A percentile compares a stretch with the other conserved stretches of the same genome.
Evolutionary conservation across 192 early-diverging fungal genomes (phyloP).

Genomic region (Gigaspora rosea): DNA sequence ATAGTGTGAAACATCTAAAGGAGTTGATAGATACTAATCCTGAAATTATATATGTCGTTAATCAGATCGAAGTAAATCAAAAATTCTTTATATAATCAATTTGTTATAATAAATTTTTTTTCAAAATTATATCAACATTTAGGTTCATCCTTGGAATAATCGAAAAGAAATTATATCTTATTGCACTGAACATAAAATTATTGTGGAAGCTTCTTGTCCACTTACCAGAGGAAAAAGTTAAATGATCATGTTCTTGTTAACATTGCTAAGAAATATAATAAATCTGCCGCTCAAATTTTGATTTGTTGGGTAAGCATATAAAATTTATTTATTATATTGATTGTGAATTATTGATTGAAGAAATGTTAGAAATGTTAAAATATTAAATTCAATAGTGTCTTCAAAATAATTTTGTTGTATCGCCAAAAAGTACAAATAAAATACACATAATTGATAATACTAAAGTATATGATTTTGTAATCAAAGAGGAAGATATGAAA

Average conservation of each 20-base stretch:
- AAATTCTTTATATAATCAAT: background rate
- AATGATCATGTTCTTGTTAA: conserved; percentile 49
- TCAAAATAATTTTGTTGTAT: conserved; percentile 54
- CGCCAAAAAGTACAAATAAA: conserved; percentile 59
- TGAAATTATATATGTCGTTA: conserved; percentile 47
- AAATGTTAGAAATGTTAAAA: background rate
- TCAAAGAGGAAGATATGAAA: conserved; percentile 60
- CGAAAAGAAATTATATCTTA: conserved; percentile 49
- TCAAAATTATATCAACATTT: background rate
- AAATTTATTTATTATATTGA: background rate
- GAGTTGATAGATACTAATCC: conserved; percentile 47
- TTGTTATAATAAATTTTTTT: background rate
- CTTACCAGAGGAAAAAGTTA: conserved; percentile 54
- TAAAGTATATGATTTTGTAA: conserved; percentile 57
- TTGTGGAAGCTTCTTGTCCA: conserved; percentile 59
- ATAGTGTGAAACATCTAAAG: conserved; percentile 52
- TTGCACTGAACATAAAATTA: conserved; percentile 49
- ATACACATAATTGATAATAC: conserved; percentile 58
- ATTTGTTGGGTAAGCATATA: conserved; percentile 51
- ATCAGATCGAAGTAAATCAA: conserved; percentile 57
- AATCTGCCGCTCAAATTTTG: conserved; percentile 57
- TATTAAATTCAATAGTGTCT: conserved; percentile 32
- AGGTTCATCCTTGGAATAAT: conserved; percentile 50
- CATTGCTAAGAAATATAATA: conserved; percentile 55
- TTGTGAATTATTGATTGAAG: background rate